Evolutionary conservation across 2,329 filamentous ascomycete species (phyloP), one percentile per base, ranked within the genome.

Genomic region (Cordyceps tenuipes): DNA sequence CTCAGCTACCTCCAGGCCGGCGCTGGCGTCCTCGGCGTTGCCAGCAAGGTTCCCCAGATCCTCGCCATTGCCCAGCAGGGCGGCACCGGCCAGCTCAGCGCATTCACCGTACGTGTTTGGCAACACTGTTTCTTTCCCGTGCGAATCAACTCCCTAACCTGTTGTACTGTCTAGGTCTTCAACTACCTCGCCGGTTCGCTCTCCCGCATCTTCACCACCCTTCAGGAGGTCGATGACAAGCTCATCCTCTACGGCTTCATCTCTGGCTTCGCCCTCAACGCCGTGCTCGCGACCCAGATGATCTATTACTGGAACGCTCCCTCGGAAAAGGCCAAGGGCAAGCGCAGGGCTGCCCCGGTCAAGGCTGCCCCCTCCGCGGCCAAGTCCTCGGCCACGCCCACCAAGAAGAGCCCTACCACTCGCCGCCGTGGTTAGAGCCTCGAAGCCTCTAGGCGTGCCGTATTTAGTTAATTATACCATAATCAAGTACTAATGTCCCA

Each of bases 161-260:
- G 13, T 29, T 21, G 5, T 10, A 10, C 13, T 47, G 17, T 6
- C 8, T 68, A 97, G 92, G 91, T 99, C 67, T 96, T 99, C 83
- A 97, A 97, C 80, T 99, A 96, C 76, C 90, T 99, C 68, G 81
- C 87, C 67, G 94, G 95, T 44, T 96, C 91, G 48, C 84, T 97
- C 61, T 90, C 91, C 29, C 89, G 94, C 71, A 96, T 99, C 77
- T 99, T 97, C 76, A 99, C 94, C 36, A 99, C 95, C 9, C 79
- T 99, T 61, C 92, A 97, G 71, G 94, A 99, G 79, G 94, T 99
- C 62, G 89, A 96, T 72, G 94, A 99, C 75, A 92, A 92, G 76
- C 81, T 97, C 62, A 97, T 99, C 68, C 82, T 99, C 29, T 97
- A 96, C 76, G 89, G 92, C 55, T 97, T 96, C 79, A 77, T 97